A percentile compares a stretch with the other conserved stretches of the same genome.
phyloP scores from a whole-genome alignment of 2,329 filamentous ascomycete species.

The Arthrobotrys sphaeroides region DNA sequence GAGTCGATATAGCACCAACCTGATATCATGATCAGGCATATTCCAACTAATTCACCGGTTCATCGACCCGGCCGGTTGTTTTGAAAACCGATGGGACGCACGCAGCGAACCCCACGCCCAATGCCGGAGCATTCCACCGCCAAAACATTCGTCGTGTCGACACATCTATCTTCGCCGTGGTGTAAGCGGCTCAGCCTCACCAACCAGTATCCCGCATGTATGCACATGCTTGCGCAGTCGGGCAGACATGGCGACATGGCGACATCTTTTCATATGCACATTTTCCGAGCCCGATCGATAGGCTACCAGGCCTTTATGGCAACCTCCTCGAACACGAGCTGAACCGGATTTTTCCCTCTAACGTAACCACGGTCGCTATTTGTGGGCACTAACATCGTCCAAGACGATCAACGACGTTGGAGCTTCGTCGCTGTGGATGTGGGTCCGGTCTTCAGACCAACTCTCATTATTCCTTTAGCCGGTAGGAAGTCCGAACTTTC shows the following conservation, averaged over 20 bases:
- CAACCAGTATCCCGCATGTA: neutral
- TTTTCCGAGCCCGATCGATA: constrained; percentile 36
- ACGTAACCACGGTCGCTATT: constrained; percentile 22
- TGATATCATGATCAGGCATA: too few relatives aligned
- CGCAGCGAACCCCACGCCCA: neutral
- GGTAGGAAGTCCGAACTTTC: constrained; percentile 4
- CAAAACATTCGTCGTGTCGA: neutral
- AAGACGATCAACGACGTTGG: constrained; percentile 16
- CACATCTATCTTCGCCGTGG: constrained; percentile 7
- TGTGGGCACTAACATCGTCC: constrained; percentile 16
- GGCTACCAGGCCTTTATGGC: neutral
- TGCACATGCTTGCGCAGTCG: neutral
- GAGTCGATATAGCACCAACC: too few relatives aligned
- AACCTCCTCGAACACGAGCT: neutral
- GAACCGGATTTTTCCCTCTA: neutral
- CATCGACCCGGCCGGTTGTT: too few relatives aligned
- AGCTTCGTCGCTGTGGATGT: neutral
- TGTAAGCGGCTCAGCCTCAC: constrained; percentile 12
- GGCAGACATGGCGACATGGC: neutral
- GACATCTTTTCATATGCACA: constrained; percentile 6
- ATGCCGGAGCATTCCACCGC: neutral
- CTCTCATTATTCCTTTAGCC: constrained; percentile 23
- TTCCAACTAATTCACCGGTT: too few relatives aligned
- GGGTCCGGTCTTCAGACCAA: constrained; percentile 6
- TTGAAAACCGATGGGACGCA: neutral